Evolutionary conservation across 2,329 filamentous ascomycete species (phyloP).

Genomic region (Fusarium verticillioides): DNA sequence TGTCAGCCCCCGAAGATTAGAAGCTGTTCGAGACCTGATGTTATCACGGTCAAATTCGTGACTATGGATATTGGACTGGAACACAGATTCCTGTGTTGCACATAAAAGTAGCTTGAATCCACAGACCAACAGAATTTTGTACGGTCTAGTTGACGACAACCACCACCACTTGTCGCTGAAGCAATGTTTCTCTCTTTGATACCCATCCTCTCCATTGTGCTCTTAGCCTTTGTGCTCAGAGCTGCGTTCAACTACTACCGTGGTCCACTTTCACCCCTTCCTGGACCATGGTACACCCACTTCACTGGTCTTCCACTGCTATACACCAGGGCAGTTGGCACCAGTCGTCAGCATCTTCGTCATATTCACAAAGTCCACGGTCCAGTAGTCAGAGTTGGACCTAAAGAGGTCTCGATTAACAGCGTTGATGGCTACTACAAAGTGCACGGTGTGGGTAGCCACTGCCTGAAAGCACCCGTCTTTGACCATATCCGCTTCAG

Average conservation of each 20-base stretch:
- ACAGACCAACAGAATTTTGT: not conserved
- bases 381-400: not conserved
- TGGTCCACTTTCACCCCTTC: not conserved
- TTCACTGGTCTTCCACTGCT: not conserved
- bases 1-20: not conserved
- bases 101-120: not conserved
- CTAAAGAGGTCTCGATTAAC: not conserved
- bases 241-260: not conserved
- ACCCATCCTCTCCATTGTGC: rapidly evolving
- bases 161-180: too few relatives aligned
- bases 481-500: conserved; percentile 15
- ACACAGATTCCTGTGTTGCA: not conserved
- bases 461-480: conserved; percentile 4
- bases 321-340: conserved; percentile 3
- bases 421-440: conserved; percentile 19
- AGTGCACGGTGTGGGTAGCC: conserved; percentile 8
- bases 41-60: not conserved
- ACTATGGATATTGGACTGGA: too few relatives aligned
- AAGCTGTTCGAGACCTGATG: not conserved
- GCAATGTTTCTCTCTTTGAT: not conserved
- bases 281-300: conserved; percentile 6
- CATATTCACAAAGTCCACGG: not conserved
- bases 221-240: not conserved
- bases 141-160: not conserved
- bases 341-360: conserved; percentile 3